Evolutionary conservation across 2,329 filamentous ascomycete species (phyloP), one percentile per base, ranked within the genome.

Genomic region (Shiraia bambusicola): DNA sequence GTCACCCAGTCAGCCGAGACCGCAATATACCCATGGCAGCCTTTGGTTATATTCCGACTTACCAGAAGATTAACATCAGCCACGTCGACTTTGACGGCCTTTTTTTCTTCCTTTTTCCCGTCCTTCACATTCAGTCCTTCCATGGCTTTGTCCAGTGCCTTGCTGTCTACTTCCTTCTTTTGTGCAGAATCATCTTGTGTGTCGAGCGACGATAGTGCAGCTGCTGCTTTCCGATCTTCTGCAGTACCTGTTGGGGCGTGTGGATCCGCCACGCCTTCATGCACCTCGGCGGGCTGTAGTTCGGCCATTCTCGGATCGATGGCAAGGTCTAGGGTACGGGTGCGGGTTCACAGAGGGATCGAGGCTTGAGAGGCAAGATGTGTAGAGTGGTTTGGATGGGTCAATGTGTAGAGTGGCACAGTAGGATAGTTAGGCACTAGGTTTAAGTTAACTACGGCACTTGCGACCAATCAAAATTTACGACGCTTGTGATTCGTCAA

Each of bases 181-280:
- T 72, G 69, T 2, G 69, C 61, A 13, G 68, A 75, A 34, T 76
- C 75, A 40, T 73, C 72, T 43, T 72, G 74, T 27, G 69, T 65
- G 63, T 88, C 86, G 53, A 91, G 82, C 47, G 78, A 80, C 34
- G 84, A 85, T 45, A 90, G 80, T 22, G 86, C 87, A 6, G 83
- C 83, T 28, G 84, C 84, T 32, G 86, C 84, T 69, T 88, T 88
- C 69, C 85, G 83, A 71, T 88, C 86, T 69, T 89, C 86, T 61
- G 86, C 85, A 69, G 83, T 86, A 28, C 67, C 61, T 5, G 72
- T 70, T 13, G 73, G 63, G 4, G 67, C 60, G 24, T 62, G 61
- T 2, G 65, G 56, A 32, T 76, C 72, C 22, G 78, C 76, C 45
- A 80, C 79, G 62, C 82, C 83, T 65, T 85, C 81, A 49, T 76